phyloP scores from a whole-genome alignment of 2,329 filamentous ascomycete genomes.

The Amylocarpus encephaloides region DNA sequence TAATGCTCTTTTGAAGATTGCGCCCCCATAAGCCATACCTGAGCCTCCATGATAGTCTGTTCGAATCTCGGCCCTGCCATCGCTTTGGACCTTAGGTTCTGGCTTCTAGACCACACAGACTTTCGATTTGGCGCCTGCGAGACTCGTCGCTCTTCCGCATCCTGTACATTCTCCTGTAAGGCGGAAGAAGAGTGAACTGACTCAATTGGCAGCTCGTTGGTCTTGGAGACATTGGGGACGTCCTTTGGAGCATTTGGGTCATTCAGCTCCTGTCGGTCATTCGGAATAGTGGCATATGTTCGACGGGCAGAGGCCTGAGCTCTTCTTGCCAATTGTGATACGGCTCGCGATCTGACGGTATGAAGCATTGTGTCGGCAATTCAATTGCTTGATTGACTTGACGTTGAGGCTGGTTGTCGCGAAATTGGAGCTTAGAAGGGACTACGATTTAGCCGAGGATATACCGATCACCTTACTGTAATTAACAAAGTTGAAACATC shows the following conservation, averaged over 20 bases:
- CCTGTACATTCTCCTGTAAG: slow-evolving; percentile 48
- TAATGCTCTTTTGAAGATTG: not conserved
- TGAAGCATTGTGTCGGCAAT: slow-evolving; percentile 36
- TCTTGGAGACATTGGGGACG: slow-evolving; percentile 51
- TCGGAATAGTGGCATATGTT: slow-evolving; percentile 38
- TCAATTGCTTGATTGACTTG: slow-evolving; percentile 21
- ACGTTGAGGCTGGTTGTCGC: slow-evolving; percentile 8
- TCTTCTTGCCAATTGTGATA: slow-evolving; percentile 34
- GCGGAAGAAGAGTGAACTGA: slow-evolving; percentile 43
- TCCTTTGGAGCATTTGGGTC: slow-evolving; percentile 40
- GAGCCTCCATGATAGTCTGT: slow-evolving; percentile 86
- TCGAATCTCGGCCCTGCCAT: slow-evolving; percentile 96
- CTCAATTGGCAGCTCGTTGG: slow-evolving; percentile 50
- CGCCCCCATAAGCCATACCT: slow-evolving; percentile 54
- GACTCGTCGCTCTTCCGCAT: slow-evolving; percentile 28
- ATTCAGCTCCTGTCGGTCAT: slow-evolving; percentile 38
- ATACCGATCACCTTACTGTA: not conserved
- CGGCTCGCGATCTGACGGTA: slow-evolving; percentile 35
- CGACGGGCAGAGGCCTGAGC: slow-evolving; percentile 24
- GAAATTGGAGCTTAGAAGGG: not conserved
- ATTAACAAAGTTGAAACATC: slow-evolving; percentile 4
- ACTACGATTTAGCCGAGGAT: slow-evolving; percentile 3
- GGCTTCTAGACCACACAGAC: slow-evolving; percentile 77
- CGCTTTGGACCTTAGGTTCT: slow-evolving; percentile 71
- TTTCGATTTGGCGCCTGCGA: slow-evolving; percentile 80